phyloP scores from a whole-genome alignment of 2,329 filamentous ascomycete genomes.

The Calcarisporium arbuscula region DNA sequence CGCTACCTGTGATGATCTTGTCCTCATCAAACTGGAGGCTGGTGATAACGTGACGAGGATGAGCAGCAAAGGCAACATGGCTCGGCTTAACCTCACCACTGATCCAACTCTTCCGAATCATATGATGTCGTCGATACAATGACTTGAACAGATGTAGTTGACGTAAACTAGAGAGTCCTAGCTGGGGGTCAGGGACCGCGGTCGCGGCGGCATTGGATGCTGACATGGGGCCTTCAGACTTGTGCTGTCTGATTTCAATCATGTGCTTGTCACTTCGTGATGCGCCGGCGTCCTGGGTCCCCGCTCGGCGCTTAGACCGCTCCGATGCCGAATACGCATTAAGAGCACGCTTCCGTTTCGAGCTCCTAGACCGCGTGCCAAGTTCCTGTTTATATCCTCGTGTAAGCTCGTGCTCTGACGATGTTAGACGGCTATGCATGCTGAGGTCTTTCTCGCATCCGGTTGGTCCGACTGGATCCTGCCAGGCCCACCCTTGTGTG shows the following conservation, averaged over 20 bases:
- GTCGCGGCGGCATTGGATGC: slow-evolving; percentile 78
- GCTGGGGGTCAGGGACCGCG: slow-evolving; percentile 73
- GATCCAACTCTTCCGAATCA: slow-evolving; percentile 91
- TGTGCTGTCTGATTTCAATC: slow-evolving; percentile 40
- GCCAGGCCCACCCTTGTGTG: slow-evolving; percentile 93
- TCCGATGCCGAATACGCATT: slow-evolving; percentile 39
- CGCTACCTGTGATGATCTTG: slow-evolving; percentile 95
- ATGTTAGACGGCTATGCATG: slow-evolving; percentile 44
- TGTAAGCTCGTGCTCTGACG: slow-evolving; percentile 46
- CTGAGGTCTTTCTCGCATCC: slow-evolving; percentile 80
- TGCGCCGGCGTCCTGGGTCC: slow-evolving; percentile 38
- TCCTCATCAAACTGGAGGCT: slow-evolving; percentile 97
- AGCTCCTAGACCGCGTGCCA: slow-evolving; percentile 38
- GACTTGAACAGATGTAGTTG: slow-evolving; percentile 94
- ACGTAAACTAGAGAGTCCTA: slow-evolving; percentile 72
- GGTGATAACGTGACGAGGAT: slow-evolving; percentile 93
- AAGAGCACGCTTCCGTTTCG: slow-evolving; percentile 51
- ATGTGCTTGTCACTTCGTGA: slow-evolving; percentile 35
- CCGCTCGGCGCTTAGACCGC: slow-evolving; percentile 47
- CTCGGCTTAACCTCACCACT: slow-evolving; percentile 75
- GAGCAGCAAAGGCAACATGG: slow-evolving; percentile 93
- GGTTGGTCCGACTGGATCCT: slow-evolving; percentile 69
- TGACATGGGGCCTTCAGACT: slow-evolving; percentile 76
- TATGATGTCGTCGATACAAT: slow-evolving; percentile 84
- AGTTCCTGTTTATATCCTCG: slow-evolving; percentile 34